Evolutionary conservation across 192 early-diverging fungal genomes (phyloP).

Genomic region (Linnemannia elongata): DNA sequence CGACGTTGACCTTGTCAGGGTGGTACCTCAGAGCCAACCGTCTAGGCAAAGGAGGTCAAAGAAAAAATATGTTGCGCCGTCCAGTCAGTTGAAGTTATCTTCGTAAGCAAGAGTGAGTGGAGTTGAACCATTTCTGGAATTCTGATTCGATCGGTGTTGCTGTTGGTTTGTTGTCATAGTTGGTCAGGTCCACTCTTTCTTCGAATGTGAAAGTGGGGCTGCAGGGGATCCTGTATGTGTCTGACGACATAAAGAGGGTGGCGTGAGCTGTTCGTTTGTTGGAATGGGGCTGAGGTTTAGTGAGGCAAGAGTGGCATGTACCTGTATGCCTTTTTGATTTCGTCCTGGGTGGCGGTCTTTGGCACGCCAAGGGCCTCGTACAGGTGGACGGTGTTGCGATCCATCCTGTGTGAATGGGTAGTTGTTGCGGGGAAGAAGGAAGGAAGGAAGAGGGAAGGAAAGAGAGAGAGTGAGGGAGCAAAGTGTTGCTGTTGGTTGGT

Average conservation of each 20-base stretch:
- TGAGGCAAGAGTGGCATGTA: not conserved
- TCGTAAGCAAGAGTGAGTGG: not conserved
- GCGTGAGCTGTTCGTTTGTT: not conserved
- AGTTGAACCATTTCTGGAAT: not conserved
- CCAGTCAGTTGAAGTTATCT: not conserved
- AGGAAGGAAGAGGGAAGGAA: not conserved
- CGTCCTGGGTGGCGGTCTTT: constrained; percentile 66
- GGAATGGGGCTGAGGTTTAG: not conserved
- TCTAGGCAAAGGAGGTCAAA: constrained; percentile 1
- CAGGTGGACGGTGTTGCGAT: constrained; percentile 67
- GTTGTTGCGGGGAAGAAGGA: not conserved
- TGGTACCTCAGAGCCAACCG: constrained; percentile 73
- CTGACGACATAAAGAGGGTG: not conserved
- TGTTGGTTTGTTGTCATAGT: not conserved
- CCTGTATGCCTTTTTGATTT: constrained; percentile 69
- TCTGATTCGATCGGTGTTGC: not conserved
- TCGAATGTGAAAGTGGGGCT: not conserved
- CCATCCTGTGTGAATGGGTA: constrained; percentile 51
- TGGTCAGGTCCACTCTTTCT: not conserved
- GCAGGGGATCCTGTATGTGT: not conserved
- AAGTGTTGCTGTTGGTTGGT: not conserved
- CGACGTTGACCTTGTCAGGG: constrained; percentile 73
- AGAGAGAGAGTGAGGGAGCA: not conserved
- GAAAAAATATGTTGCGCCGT: not conserved
- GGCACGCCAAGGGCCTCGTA: constrained; percentile 65